Evolutionary conservation across 176 grass and related monocot genomes (phyloP), one percentile per base, ranked within the genome.

Genomic region (Eleusine indica): DNA sequence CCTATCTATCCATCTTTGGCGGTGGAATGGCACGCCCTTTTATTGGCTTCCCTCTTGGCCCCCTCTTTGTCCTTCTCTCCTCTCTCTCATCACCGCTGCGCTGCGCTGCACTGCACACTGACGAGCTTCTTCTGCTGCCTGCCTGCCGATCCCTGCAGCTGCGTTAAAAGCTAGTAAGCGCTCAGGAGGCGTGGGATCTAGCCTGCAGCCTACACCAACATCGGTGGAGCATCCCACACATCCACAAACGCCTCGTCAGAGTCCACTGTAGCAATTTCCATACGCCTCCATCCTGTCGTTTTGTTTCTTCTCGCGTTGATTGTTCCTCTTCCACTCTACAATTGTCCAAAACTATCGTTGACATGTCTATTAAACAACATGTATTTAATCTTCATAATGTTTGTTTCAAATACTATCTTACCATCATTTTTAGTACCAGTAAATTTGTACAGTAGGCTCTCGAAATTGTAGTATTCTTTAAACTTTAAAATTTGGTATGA

Each of bases 1-100:
- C 79, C 69, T 76, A 76, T 91, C 82, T 22, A 54, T 89, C 79
- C n/a, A 46, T 83, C 76, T 90, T 80, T 80, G 65, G 76, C 63
- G 90, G 6, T 76, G 76, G 69, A 57, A 76, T 44, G 49, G 49
- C 21, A 62, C 58, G 58, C 58, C 70, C 74, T 88, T 88, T 81
- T 64, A 74, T 71, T 73, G 83, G n/a, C 70, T 75, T 87, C 29
- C 64, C n/a, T 62, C 79, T 57, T 19, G 35, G 10, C 56, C 19
- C 19, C 69, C 84, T 49, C 84, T 49, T 66, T 79, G 41, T 19
- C 40, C 19, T 67, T 39, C 19, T 37, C 76, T 16, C 58, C 32
- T 35, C 1, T 15, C 19, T 3, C 32, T 25, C 66, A 41, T 47
- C 71, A 35, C 71, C 15, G 48, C 32, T 35, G 32, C 32, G 32